phyloP scores from a whole-genome alignment of 2,329 filamentous ascomycete genomes.

The Claviceps capensis region DNA sequence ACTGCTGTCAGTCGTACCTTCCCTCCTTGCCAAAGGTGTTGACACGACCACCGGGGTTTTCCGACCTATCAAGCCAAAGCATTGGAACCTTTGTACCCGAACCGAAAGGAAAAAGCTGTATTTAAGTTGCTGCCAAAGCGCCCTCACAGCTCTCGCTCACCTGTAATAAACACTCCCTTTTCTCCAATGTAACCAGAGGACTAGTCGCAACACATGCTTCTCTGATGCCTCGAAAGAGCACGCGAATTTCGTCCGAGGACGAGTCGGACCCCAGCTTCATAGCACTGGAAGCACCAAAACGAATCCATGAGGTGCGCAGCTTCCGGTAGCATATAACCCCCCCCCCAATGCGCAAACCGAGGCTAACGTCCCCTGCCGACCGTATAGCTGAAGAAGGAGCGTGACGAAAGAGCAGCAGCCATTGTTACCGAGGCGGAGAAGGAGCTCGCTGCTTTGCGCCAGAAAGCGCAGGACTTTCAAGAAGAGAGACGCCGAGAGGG shows the following conservation, averaged over 20 bases:
- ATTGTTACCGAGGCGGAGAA: conserved; percentile 12
- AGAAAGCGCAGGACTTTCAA: conserved; percentile 10
- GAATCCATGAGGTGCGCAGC: conserved; percentile 12
- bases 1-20: background rate
- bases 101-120: background rate
- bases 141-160: background rate
- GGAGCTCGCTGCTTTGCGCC: conserved; percentile 14
- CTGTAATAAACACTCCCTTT: background rate
- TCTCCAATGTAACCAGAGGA: no score
- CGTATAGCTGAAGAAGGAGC: conserved; percentile 17
- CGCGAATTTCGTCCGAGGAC: conserved; percentile 8
- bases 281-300: conserved; percentile 15
- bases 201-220: background rate
- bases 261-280: conserved; percentile 11
- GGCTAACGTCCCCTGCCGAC: background rate
- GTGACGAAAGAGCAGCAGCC: conserved; percentile 13
- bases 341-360: no score
- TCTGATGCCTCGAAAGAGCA: conserved; percentile 8
- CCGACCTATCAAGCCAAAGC: no score
- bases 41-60: background rate
- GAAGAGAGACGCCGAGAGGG: conserved; percentile 12
- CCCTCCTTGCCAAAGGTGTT: background rate
- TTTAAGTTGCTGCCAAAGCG: background rate
- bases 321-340: no score
- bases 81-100: background rate